These are phyloP conservation scores for Alternaria sp. DNA, from an alignment of 2,329 filamentous ascomycete genomes.

Conservation along the genomic window DNA sequence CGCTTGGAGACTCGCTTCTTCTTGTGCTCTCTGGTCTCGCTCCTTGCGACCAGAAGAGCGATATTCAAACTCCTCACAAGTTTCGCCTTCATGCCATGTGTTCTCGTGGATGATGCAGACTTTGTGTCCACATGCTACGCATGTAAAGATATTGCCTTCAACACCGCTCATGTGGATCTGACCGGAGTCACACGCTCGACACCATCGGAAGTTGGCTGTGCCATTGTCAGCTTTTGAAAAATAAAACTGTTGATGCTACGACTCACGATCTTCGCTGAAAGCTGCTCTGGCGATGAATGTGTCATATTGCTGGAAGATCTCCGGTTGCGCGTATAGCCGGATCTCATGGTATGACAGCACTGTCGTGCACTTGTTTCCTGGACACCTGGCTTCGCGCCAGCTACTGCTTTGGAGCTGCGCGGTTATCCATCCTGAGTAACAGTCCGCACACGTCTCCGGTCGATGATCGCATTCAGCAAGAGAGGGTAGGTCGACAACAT, in stretches of 20 bases:
- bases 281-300: conserved; percentile 52
- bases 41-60: conserved; percentile 34
- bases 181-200: conserved; percentile 59
- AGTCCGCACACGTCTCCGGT: conserved; percentile 44
- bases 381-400: conserved; percentile 60
- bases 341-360: conserved; percentile 56
- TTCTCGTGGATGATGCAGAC: conserved; percentile 46
- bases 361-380: conserved; percentile 54
- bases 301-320: conserved; percentile 44
- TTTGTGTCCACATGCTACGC: conserved; percentile 44
- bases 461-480: conserved; percentile 42
- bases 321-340: conserved; percentile 24
- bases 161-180: conserved; percentile 59
- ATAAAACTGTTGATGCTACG: too few species aligned
- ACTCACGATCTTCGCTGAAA: conserved; percentile 48
- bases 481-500: conserved; percentile 26
- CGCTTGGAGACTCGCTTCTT: conserved; percentile 32
- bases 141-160: conserved; percentile 55
- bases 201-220: conserved; percentile 60
- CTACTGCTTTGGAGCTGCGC: conserved; percentile 46
- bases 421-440: conserved; percentile 48
- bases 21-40: conserved; percentile 32
- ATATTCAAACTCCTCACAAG: conserved; percentile 49
- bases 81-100: conserved; percentile 51
- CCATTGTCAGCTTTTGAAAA: neutral